phyloP scores from a whole-genome alignment of 495 filamentous ascomycete species.

The Hypoxylon lenormandii region DNA sequence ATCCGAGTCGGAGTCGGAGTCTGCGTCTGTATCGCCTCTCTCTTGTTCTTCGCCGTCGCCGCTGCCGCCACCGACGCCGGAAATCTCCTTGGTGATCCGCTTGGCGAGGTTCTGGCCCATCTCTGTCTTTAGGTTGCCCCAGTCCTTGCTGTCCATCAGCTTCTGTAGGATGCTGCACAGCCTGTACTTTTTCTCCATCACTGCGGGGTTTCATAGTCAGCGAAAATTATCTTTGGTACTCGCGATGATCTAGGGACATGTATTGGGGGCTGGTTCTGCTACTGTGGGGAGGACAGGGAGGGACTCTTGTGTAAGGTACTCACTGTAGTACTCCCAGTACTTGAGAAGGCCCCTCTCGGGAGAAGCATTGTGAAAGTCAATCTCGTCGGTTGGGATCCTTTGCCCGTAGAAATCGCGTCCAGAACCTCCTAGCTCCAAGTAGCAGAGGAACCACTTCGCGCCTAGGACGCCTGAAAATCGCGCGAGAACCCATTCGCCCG shows the following conservation, averaged over 20 bases:
- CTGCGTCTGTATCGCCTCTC: too few relatives aligned
- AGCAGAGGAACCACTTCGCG: constrained; percentile 63
- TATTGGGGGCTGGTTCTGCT: too few relatives aligned
- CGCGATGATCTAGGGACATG: not conserved
- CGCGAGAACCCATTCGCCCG: constrained; percentile 64
- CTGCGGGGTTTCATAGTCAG: constrained; percentile 5
- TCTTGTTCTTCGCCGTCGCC: too few relatives aligned
- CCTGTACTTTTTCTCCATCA: constrained; percentile 56
- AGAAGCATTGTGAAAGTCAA: constrained; percentile 54
- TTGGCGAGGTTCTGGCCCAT: constrained; percentile 25
- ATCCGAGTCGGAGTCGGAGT: too few relatives aligned
- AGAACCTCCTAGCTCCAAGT: constrained; percentile 56
- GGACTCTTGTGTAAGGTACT: not conserved
- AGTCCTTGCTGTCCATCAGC: constrained; percentile 36
- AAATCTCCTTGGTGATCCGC: constrained; percentile 20
- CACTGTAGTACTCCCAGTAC: constrained; percentile 56
- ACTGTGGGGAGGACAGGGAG: not conserved
- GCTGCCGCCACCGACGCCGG: not conserved
- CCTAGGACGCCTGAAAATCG: constrained; percentile 57
- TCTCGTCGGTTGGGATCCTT: constrained; percentile 55
- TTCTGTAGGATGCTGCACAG: constrained; percentile 52
- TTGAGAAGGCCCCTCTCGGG: constrained; percentile 54
- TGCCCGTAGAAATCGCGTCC: constrained; percentile 55
- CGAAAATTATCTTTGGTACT: too few relatives aligned
- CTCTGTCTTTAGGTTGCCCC: constrained; percentile 33